Evolutionary conservation across 257 asterid species (phyloP).

Genomic region (Fraxinus anomala): DNA sequence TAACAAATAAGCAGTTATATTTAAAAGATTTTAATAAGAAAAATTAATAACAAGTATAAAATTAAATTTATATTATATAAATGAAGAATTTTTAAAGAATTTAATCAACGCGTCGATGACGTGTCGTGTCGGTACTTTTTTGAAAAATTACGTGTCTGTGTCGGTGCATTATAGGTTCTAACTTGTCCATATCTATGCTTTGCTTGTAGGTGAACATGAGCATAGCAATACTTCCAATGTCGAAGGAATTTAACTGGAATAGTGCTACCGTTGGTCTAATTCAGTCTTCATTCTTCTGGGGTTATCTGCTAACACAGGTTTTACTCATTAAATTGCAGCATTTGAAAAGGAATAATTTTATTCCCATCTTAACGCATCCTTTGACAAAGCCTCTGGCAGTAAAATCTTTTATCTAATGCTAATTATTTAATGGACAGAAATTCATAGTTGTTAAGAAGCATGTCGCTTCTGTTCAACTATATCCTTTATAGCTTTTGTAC

Average conservation of each 20-base stretch:
- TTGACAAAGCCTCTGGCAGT: constrained; percentile 15
- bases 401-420: background rate
- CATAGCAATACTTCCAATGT: constrained; percentile 98
- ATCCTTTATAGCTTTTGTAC: constrained; percentile 17
- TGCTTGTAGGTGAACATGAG: constrained; percentile 92
- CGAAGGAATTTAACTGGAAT: constrained; percentile 96
- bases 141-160: too few relatives aligned
- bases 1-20: too few relatives aligned
- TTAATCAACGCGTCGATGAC: too few relatives aligned
- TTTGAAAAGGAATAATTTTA: constrained; percentile 12
- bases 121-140: too few relatives aligned
- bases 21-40: too few relatives aligned
- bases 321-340: constrained; percentile 22
- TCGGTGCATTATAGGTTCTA: background rate
- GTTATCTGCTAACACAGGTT: constrained; percentile 97
- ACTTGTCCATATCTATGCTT: constrained; percentile 18
- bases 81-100: too few relatives aligned
- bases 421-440: constrained; percentile 14
- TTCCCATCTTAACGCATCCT: constrained; percentile 13
- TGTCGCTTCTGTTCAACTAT: constrained; percentile 16
- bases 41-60: too few relatives aligned
- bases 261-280: constrained; percentile 96
- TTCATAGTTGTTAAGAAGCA: constrained; percentile 4
- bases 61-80: too few relatives aligned
- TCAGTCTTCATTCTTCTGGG: constrained; percentile 99